A percentile compares a stretch with the other conserved stretches of the same genome.
Evolutionary conservation across 2,329 filamentous ascomycete species (phyloP).

Genomic region (Nothophoma quercina): DNA sequence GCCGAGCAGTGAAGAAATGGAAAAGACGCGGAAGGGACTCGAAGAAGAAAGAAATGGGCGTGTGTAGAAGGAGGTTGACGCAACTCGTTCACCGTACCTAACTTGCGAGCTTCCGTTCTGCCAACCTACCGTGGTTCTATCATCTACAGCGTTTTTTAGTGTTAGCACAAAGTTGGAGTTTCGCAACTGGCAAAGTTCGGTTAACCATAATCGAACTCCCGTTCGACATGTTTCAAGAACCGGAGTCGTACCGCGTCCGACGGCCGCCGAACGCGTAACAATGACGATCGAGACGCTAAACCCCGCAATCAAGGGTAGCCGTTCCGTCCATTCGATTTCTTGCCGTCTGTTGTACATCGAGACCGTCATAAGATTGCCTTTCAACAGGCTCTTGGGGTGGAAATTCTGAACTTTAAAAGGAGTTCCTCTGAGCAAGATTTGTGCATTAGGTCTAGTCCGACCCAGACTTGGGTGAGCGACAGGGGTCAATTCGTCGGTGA

Average conservation of each 20-base stretch:
- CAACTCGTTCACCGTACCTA: too few relatives aligned
- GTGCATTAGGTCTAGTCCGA: background rate
- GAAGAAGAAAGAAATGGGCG: background rate
- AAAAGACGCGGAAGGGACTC: background rate
- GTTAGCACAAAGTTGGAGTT: too few relatives aligned
- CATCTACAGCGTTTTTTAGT: too few relatives aligned
- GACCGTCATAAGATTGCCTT: too few relatives aligned
- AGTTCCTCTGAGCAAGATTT: background rate
- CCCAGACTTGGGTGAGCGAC: too few relatives aligned
- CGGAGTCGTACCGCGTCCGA: background rate
- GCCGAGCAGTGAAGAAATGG: background rate
- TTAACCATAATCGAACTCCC: too few relatives aligned
- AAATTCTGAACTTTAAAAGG: background rate
- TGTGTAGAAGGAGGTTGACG: background rate
- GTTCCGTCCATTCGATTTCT: background rate
- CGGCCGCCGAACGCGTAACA: background rate
- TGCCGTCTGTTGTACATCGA: too few relatives aligned
- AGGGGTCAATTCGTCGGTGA: background rate
- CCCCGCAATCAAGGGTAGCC: background rate
- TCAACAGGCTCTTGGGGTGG: too few relatives aligned
- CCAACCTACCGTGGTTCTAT: too few relatives aligned
- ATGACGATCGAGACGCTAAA: background rate
- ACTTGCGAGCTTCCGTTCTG: too few relatives aligned
- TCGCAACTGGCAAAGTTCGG: too few relatives aligned
- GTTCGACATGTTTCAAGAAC: background rate